These are phyloP conservation scores for Coprinellus aureogranulatus DNA, from an alignment of 768 basidiomycete species.

Conservation along the genomic window DNA sequence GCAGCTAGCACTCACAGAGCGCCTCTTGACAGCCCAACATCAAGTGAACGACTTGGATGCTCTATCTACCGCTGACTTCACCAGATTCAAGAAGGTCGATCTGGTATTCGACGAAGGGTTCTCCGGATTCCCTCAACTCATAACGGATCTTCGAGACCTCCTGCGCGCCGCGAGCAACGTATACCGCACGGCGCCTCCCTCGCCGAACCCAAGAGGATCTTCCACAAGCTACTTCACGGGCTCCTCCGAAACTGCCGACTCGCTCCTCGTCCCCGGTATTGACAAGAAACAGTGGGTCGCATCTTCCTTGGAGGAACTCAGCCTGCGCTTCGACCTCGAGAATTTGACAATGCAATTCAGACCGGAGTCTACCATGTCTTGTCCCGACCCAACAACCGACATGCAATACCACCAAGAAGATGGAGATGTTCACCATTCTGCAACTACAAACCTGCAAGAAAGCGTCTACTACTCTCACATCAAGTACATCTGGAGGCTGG, in stretches of 20 bases:
- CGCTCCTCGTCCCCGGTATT: no score
- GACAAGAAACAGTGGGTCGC: not conserved
- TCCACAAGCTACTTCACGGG: no score
- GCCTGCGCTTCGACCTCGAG: not conserved
- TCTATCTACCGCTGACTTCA: not conserved
- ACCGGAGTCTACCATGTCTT: not conserved
- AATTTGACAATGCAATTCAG: not conserved
- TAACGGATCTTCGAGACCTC: not conserved
- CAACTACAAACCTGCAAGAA: not conserved
- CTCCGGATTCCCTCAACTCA: not conserved
- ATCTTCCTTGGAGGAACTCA: not conserved
- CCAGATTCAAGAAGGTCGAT: not conserved
- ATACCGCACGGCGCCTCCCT: not conserved
- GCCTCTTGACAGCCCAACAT: not conserved
- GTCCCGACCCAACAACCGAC: no score
- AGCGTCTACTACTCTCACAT: not conserved
- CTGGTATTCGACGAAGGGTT: not conserved
- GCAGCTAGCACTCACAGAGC: not conserved
- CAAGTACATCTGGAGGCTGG: constrained; percentile 4
- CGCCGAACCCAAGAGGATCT: not conserved
- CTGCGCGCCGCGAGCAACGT: not conserved
- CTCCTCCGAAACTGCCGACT: no score
- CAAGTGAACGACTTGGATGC: not conserved
- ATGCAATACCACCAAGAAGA: no score
- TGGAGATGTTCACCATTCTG: not conserved